Evolutionary conservation across 352 stramenopile genomes (phyloP).

Genomic region (Thalassiosira exigua): DNA sequence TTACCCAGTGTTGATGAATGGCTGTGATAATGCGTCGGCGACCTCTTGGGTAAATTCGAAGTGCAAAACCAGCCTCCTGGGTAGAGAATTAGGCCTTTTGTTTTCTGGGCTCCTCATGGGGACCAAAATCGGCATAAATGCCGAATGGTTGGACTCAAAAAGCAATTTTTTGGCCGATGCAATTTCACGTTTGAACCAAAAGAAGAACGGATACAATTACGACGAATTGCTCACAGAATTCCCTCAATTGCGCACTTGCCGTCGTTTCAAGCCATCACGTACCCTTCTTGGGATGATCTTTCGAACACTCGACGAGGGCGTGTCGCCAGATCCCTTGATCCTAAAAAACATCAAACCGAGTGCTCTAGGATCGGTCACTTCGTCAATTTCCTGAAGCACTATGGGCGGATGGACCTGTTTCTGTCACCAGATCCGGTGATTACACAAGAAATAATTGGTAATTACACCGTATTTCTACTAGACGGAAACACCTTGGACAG

Average conservation of each 20-base stretch:
- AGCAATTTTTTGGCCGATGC: slow-evolving; percentile 37
- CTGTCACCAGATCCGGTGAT: neutral
- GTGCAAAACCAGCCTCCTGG: slow-evolving; percentile 15
- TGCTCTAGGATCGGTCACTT: slow-evolving; percentile 12
- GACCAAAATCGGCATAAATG: slow-evolving; percentile 22
- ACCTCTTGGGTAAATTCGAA: slow-evolving; percentile 17
- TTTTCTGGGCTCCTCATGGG: slow-evolving; percentile 28
- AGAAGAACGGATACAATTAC: slow-evolving; percentile 7
- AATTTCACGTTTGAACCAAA: slow-evolving; percentile 22
- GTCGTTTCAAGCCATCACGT: slow-evolving; percentile 7
- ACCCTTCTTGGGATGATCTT: slow-evolving; percentile 18
- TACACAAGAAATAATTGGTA: slow-evolving; percentile 7
- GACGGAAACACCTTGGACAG: neutral
- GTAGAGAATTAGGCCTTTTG: slow-evolving; percentile 10
- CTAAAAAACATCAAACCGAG: neutral
- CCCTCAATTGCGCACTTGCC: neutral
- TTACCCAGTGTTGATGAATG: slow-evolving; percentile 9
- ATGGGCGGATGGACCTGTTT: neutral
- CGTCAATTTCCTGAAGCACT: slow-evolving; percentile 6
- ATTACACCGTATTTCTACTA: slow-evolving; percentile 10
- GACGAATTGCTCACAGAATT: neutral
- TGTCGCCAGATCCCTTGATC: slow-evolving; percentile 10
- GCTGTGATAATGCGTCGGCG: slow-evolving; percentile 31
- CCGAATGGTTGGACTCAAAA: slow-evolving; percentile 21
- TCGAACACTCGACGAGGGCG: neutral